Conservation (phyloP, 2,329 filamentous ascomycete species). For the Nothophoma quercina region DNA sequence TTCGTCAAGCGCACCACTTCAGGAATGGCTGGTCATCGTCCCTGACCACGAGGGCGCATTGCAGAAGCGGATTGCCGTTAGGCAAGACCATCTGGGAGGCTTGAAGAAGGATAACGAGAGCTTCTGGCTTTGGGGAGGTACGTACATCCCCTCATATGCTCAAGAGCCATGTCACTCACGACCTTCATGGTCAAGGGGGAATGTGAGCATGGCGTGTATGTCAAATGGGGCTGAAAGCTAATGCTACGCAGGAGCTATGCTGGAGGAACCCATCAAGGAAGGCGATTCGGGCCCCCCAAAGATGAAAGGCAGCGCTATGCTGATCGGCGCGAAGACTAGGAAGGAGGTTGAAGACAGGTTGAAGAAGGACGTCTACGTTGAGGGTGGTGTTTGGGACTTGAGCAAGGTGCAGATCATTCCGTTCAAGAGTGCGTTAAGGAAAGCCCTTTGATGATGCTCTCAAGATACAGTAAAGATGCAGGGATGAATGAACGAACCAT, state of each 20-base stretch:
- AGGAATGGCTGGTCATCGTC: slow-evolving; percentile 61
- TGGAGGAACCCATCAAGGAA: slow-evolving; percentile 59
- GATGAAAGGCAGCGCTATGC: slow-evolving; percentile 77
- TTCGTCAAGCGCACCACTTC: slow-evolving; percentile 30
- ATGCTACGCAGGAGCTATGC: slow-evolving; percentile 47
- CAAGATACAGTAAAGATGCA: too few species aligned
- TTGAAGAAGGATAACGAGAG: slow-evolving; percentile 37
- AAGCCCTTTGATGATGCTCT: too few species aligned
- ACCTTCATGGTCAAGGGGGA: too few species aligned
- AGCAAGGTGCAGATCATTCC: slow-evolving; percentile 58
- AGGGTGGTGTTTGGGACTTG: slow-evolving; percentile 78
- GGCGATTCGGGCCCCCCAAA: slow-evolving; percentile 66
- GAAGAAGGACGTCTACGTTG: slow-evolving; percentile 75
- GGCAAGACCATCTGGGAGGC: slow-evolving; percentile 46
- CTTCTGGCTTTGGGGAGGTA: slow-evolving; percentile 49
- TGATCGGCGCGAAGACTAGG: slow-evolving; percentile 70
- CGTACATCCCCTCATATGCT: neutral
- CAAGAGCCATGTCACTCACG: too few species aligned
- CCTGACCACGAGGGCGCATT: slow-evolving; percentile 55
- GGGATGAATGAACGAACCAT: too few species aligned
- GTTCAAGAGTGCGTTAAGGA: slow-evolving; percentile 57
- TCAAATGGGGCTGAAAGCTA: too few species aligned
- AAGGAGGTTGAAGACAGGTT: slow-evolving; percentile 74
- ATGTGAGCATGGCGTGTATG: too few species aligned
- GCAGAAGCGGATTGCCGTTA: slow-evolving; percentile 53